A percentile compares a stretch with the other conserved stretches of the same genome.
Conservation (phyloP, 192 early-diverging fungal species). For the Helicostylum pulchrum region DNA sequence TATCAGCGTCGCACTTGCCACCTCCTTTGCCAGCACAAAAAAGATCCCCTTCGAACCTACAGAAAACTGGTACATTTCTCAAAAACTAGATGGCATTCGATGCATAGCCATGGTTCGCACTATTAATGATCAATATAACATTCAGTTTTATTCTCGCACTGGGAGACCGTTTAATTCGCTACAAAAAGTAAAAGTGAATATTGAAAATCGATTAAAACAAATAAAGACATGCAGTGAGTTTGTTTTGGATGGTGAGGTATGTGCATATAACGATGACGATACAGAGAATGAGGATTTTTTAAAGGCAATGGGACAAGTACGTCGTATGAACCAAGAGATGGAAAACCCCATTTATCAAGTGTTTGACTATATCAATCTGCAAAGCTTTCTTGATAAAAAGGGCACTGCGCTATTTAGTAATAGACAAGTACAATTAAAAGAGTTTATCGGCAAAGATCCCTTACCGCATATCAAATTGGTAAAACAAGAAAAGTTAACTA, state of each 20-base stretch:
- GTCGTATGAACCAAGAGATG: conserved; percentile 16
- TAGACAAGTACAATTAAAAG: conserved; percentile 25
- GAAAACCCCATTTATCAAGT: conserved; percentile 40
- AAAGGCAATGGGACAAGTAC: conserved; percentile 22
- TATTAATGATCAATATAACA: conserved; percentile 5
- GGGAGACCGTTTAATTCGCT: conserved; percentile 36
- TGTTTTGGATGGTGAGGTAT: conserved; percentile 51
- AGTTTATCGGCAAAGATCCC: conserved; percentile 8
- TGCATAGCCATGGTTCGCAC: conserved; percentile 38
- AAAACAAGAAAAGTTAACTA: conserved; percentile 26
- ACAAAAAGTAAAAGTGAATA: conserved; percentile 15
- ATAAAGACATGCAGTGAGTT: conserved; percentile 18
- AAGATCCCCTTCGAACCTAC: not conserved
- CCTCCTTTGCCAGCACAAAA: not conserved
- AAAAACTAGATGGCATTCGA: conserved; percentile 52
- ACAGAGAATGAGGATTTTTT: conserved; percentile 24
- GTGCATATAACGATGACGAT: conserved; percentile 29
- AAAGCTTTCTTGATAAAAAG: conserved; percentile 31
- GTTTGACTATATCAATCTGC: conserved; percentile 42
- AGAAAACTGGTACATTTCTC: conserved; percentile 40
- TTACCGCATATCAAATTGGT: conserved; percentile 14
- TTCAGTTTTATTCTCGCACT: conserved; percentile 40
- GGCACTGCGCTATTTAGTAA: conserved; percentile 27
- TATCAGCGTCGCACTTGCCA: conserved; percentile 26
- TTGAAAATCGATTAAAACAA: not conserved